Percentiles rank a stretch among this genome's conserved stretches.
Evolutionary conservation across 1,284 basidiomycete species (phyloP).

Genomic region (Lentinula novae-zelandiae): DNA sequence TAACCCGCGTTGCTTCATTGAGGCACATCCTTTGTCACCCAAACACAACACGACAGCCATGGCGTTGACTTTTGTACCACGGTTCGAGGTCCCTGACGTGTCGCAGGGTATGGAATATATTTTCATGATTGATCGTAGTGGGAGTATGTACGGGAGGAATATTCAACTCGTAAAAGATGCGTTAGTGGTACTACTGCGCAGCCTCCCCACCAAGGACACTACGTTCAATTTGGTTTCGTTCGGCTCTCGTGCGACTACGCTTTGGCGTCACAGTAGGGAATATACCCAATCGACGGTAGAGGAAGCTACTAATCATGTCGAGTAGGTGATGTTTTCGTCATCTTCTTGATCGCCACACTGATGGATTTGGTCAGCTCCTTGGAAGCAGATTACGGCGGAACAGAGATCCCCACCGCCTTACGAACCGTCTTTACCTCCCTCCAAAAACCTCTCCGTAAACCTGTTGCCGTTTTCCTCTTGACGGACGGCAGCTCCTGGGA

Average conservation of each 20-base stretch:
- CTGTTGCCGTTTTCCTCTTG: not conserved
- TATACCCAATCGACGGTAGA: not conserved
- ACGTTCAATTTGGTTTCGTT: slow-evolving; percentile 3
- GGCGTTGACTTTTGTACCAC: not conserved
- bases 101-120: not conserved
- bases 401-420: not conserved
- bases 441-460: not conserved
- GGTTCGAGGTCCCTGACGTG: not conserved
- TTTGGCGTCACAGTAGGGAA: not conserved
- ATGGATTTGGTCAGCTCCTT: not conserved
- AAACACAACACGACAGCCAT: slow-evolving; percentile 14
- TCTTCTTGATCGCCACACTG: too few species aligned
- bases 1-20: not conserved
- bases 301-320: not conserved
- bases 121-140: not conserved
- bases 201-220: not conserved
- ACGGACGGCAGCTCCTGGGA: slow-evolving; percentile 8
- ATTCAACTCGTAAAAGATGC: not conserved
- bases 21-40: not conserved
- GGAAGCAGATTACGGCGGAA: not conserved
- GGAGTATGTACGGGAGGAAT: not conserved
- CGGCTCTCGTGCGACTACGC: not conserved
- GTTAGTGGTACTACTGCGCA: not conserved
- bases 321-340: not conserved
- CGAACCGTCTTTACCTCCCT: not conserved